A percentile compares a stretch with the other conserved stretches of the same genome.
phyloP scores from a whole-genome alignment of 1,284 basidiomycete species.

The Malassezia obtusa region DNA sequence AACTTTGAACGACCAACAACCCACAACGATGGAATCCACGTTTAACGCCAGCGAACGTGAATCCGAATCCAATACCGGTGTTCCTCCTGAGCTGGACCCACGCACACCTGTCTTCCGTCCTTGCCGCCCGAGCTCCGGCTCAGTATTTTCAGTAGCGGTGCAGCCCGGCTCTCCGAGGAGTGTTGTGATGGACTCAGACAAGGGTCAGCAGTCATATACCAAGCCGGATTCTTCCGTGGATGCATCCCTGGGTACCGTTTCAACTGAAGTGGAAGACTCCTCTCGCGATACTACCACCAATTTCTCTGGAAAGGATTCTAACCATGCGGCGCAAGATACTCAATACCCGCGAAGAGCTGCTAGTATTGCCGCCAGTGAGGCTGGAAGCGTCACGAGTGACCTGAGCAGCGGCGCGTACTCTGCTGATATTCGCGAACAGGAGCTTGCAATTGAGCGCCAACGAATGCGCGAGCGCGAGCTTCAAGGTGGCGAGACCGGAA shows the following conservation, averaged over 20 bases:
- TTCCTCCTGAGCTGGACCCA: slow-evolving; percentile 44
- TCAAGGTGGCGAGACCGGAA: slow-evolving; percentile 36
- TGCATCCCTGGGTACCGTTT: not conserved
- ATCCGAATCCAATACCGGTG: too few species aligned
- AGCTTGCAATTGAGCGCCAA: slow-evolving; percentile 35
- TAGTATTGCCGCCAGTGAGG: slow-evolving; percentile 28
- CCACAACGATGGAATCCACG: too few species aligned
- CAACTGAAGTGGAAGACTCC: slow-evolving; percentile 14
- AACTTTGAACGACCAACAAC: too few species aligned
- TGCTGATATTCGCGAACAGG: slow-evolving; percentile 25
- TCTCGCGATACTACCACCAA: slow-evolving; percentile 17
- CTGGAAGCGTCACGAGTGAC: slow-evolving; percentile 26
- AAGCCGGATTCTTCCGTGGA: slow-evolving; percentile 1
- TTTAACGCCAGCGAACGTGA: too few species aligned
- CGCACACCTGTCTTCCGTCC: slow-evolving; percentile 37
- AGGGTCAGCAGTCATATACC: not conserved
- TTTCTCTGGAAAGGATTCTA: slow-evolving; percentile 17
- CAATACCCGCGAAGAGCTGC: not conserved
- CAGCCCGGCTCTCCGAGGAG: slow-evolving; percentile 41
- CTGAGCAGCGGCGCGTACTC: slow-evolving; percentile 19
- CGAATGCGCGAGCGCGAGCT: slow-evolving; percentile 36
- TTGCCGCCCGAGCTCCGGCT: slow-evolving; percentile 35
- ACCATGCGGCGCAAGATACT: slow-evolving; percentile 12
- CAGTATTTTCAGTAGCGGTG: slow-evolving; percentile 42
- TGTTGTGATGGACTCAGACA: slow-evolving; percentile 22